These are phyloP conservation scores for Backusella tarrabulga DNA, from an alignment of 192 early-diverging fungal genomes.

Conservation along the genomic window DNA sequence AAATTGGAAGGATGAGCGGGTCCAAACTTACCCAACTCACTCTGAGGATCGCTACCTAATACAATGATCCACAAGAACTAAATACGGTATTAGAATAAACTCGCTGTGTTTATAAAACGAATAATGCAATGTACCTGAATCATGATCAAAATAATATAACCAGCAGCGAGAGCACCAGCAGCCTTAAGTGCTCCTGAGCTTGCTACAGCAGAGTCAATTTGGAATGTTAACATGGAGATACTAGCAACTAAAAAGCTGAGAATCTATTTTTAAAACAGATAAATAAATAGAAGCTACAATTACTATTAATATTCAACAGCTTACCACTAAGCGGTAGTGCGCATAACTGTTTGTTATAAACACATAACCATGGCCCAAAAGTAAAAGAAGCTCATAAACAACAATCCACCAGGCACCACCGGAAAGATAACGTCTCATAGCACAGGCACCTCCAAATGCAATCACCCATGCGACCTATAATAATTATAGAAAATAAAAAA, in stretches of 20 bases:
- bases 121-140: slow-evolving; percentile 23
- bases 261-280: slow-evolving; percentile 20
- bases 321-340: slow-evolving; percentile 21
- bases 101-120: neutral
- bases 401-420: slow-evolving; percentile 32
- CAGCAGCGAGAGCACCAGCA: slow-evolving; percentile 20
- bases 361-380: slow-evolving; percentile 10
- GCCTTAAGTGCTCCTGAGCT: neutral
- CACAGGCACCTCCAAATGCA: slow-evolving; percentile 29
- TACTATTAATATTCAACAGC: neutral
- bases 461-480: slow-evolving; percentile 33
- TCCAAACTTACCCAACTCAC: neutral
- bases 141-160: slow-evolving; percentile 30
- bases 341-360: neutral
- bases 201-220: slow-evolving; percentile 1
- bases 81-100: neutral
- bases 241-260: slow-evolving; percentile 25
- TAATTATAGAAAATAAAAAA: neutral
- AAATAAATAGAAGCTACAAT: neutral
- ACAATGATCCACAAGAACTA: slow-evolving; percentile 66
- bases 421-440: neutral
- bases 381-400: slow-evolving; percentile 26
- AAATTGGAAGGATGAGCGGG: neutral
- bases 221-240: slow-evolving; percentile 24
- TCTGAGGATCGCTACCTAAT: slow-evolving; percentile 54